These are phyloP conservation scores for Pseudozyma sp. DNA, from an alignment of 1,284 basidiomycete genomes.

Conservation along the genomic window DNA sequence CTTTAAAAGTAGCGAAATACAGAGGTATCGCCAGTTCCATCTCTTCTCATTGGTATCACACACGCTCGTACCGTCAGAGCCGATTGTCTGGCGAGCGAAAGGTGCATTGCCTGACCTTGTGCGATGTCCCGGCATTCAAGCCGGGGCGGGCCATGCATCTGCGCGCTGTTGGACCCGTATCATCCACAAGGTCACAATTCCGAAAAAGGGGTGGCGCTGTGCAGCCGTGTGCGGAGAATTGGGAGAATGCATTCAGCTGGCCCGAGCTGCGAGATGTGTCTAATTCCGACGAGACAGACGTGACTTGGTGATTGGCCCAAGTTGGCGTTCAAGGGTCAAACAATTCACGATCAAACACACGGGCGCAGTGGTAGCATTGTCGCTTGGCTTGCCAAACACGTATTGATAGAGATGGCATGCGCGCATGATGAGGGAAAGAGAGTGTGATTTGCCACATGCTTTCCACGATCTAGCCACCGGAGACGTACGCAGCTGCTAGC, in stretches of 20 bases:
- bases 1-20: too few species aligned
- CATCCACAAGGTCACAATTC: constrained; percentile 9
- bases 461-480: too few species aligned
- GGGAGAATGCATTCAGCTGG: neutral
- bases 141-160: neutral
- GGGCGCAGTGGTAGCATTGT: too few species aligned
- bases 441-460: too few species aligned
- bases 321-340: neutral
- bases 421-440: too few species aligned
- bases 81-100: too few species aligned
- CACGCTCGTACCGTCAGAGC: too few species aligned
- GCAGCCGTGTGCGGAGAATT: too few species aligned
- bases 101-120: neutral
- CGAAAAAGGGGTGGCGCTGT: neutral
- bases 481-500: neutral
- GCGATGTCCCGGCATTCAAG: constrained; percentile 8
- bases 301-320: neutral
- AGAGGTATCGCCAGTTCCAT: too few species aligned
- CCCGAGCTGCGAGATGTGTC: neutral
- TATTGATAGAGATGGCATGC: too few species aligned
- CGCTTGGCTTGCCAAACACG: too few species aligned
- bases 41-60: too few species aligned
- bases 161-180: constrained; percentile 1
- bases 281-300: constrained; percentile 8
- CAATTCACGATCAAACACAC: neutral